Base-by-base conservation (phyloP, 2,329 filamentous ascomycete species). In the Diaporthe humulicola region DNA sequence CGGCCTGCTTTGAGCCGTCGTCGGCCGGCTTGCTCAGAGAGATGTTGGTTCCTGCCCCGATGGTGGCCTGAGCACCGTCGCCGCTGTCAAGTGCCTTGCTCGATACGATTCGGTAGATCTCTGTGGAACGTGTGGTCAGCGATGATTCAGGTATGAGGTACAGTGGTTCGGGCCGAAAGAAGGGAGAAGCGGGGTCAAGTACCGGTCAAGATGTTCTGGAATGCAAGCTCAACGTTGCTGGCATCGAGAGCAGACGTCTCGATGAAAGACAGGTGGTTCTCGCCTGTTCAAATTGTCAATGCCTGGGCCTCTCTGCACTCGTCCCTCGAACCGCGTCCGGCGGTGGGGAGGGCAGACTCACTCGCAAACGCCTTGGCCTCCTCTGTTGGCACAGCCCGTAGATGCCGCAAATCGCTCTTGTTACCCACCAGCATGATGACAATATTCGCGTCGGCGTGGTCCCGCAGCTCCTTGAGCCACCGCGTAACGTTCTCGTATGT, bases 351-450 rank as follows among this genome's bases (percentile, higher is more conserved):
- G 45, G 48, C 45, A 30, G 64, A 74, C 74, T 72, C 87, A 98
- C 96, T 98, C 74, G 97, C 97, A 91, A 99, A 99, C 77, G 95
- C 90, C 88, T 98, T 99, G 80, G 96, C 97, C 86, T 98, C 96
- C 84, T 99, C 97, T 76, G 97, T 99, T 70, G 97, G 95, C 79
- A 99, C 97, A 79, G 97, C 97, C 84, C 97, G 92, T 83, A 99
- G 90, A 87, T 99, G 97, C 86, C 96, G 94, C 93, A 98, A 94
- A 98, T 99, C 97, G 86, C 96, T 98, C 94, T 99, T 99, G 92
- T 99, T 99, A 86, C 97, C 97, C 73, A 98, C 97, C 82, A 99
- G 89, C 97, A 99, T 99, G 85, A 99, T 99, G 81, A 99, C 96
- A 82, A 98, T 98, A 88, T 98, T 98, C 81, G 95, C 96, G 85